Conservation (phyloP, 1,284 basidiomycete species). For the Ustilago curta region DNA sequence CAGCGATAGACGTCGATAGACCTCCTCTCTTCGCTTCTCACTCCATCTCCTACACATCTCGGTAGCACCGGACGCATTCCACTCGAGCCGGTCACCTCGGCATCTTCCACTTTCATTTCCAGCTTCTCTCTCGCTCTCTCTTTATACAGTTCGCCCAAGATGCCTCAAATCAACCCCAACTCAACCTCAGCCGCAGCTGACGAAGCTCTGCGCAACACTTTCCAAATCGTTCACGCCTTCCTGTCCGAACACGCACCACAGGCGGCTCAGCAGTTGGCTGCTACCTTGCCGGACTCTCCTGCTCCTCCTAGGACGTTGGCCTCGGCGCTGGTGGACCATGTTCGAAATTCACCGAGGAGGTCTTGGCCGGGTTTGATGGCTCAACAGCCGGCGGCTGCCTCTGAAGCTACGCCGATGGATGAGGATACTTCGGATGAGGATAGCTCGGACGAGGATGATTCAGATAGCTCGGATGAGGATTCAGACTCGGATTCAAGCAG, state of each 20-base stretch:
- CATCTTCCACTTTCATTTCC: too few relatives aligned
- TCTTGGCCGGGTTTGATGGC: slow-evolving; percentile 39
- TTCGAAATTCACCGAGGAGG: slow-evolving; percentile 39
- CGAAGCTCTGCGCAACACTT: slow-evolving; percentile 40
- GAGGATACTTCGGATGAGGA: slow-evolving; percentile 28
- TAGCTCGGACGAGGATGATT: slow-evolving; percentile 8
- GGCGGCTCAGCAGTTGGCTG: slow-evolving; percentile 34
- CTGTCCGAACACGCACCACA: slow-evolving; percentile 41
- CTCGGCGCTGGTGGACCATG: slow-evolving; percentile 44
- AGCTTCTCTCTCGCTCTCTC: background rate
- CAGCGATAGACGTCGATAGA: background rate
- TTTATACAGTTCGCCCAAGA: background rate
- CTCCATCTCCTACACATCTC: background rate
- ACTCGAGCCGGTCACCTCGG: too few relatives aligned
- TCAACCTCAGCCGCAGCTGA: slow-evolving; percentile 21
- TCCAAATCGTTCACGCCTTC: slow-evolving; percentile 52
- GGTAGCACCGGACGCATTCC: background rate
- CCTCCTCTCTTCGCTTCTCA: background rate
- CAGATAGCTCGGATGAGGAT: slow-evolving; percentile 17
- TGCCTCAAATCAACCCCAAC: slow-evolving; percentile 25
- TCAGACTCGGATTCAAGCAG: slow-evolving; percentile 3
- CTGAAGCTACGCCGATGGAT: slow-evolving; percentile 23
- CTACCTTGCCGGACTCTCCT: slow-evolving; percentile 28
- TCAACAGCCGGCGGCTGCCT: background rate
- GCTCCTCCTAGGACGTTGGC: slow-evolving; percentile 37